These are phyloP conservation scores for Pleurotus djamor DNA, from an alignment of 768 basidiomycete species.

Conservation along the genomic window DNA sequence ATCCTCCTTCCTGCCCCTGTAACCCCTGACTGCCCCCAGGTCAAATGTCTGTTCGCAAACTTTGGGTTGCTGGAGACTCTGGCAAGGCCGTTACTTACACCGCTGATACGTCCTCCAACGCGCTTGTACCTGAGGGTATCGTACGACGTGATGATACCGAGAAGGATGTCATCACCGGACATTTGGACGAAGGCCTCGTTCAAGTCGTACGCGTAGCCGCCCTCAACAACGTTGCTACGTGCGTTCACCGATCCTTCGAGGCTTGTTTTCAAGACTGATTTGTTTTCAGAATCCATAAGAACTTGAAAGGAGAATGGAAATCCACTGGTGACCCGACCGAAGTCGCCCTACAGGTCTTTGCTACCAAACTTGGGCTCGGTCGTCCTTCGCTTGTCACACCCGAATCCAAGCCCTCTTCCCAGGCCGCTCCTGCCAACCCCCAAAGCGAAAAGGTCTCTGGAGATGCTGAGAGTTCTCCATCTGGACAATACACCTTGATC, in stretches of 20 bases:
- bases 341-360: slow-evolving; percentile 53
- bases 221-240: slow-evolving; percentile 36
- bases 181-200: slow-evolving; percentile 19
- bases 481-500: slow-evolving; percentile 28
- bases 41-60: slow-evolving; percentile 37
- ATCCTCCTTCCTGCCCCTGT: too few species aligned
- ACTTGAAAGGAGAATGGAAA: slow-evolving; percentile 39
- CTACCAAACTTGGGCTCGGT: slow-evolving; percentile 45
- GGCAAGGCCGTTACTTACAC: slow-evolving; percentile 22
- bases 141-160: slow-evolving; percentile 21
- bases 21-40: slow-evolving; percentile 17
- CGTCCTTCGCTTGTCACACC: slow-evolving; percentile 24
- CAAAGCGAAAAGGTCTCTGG: slow-evolving; percentile 14
- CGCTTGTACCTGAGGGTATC: slow-evolving; percentile 26
- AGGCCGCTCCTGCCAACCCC: slow-evolving; percentile 20
- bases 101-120: slow-evolving; percentile 28
- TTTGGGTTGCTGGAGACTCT: slow-evolving; percentile 31
- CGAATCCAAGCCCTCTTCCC: slow-evolving; percentile 15
- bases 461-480: slow-evolving; percentile 9
- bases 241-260: slow-evolving; percentile 4
- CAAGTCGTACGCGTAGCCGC: slow-evolving; percentile 27
- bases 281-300: slow-evolving; percentile 28
- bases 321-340: slow-evolving; percentile 56
- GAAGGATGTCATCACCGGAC: slow-evolving; percentile 14
- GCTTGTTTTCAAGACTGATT: background rate